phyloP scores from a whole-genome alignment of 2,329 filamentous ascomycete genomes.

The Talaromyces sp. region DNA sequence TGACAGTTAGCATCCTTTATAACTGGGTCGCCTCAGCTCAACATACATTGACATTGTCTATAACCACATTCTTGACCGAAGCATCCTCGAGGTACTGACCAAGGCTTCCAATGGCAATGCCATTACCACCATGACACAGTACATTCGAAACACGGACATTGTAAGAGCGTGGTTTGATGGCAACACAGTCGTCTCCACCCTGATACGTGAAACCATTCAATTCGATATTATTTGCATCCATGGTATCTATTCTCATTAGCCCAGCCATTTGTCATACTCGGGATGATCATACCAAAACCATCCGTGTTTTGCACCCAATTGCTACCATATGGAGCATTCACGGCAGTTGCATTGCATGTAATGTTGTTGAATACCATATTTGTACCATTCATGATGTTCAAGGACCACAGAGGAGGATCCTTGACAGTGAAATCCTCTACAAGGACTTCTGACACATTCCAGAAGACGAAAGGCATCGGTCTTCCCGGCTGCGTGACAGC shows the following conservation, averaged over 20 bases:
- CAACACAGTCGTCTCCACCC: conserved; percentile 61
- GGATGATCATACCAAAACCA: conserved; percentile 42
- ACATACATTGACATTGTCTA: conserved; percentile 43
- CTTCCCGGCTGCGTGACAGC: conserved; percentile 48
- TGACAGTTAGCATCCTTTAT: background rate
- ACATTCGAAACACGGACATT: conserved; percentile 55
- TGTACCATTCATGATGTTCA: conserved; percentile 59
- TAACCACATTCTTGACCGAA: conserved; percentile 48
- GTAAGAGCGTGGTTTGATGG: conserved; percentile 60
- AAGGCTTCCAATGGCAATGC: conserved; percentile 51
- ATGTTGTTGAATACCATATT: conserved; percentile 53
- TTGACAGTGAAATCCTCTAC: conserved; percentile 53
- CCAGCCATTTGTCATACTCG: background rate
- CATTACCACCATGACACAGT: conserved; percentile 54
- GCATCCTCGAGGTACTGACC: conserved; percentile 57
- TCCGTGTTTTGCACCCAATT: conserved; percentile 60
- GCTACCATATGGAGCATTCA: conserved; percentile 48
- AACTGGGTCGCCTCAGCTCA: background rate
- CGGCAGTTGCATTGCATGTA: conserved; percentile 49
- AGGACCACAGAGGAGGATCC: conserved; percentile 52
- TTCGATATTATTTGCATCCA: conserved; percentile 51
- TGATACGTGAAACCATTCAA: conserved; percentile 54
- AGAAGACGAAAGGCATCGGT: conserved; percentile 58
- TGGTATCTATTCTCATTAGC: conserved; percentile 42
- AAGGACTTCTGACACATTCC: conserved; percentile 55